A percentile compares a stretch with the other conserved stretches of the same genome.
These are phyloP conservation scores for Colletotrichum endophyticum DNA, from an alignment of 2,329 filamentous ascomycete genomes.

Conservation along the genomic window DNA sequence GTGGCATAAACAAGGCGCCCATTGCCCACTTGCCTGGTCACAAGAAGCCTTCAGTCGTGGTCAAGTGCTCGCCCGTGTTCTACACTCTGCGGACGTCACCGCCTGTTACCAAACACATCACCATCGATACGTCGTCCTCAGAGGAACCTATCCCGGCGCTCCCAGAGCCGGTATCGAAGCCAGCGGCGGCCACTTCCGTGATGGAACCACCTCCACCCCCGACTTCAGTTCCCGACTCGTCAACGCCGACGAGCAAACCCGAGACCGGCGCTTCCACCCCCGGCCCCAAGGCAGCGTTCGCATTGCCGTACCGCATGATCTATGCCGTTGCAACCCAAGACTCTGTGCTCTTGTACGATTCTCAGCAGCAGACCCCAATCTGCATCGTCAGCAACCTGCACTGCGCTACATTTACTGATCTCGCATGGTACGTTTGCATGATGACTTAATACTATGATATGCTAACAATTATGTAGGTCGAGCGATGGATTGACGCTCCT, in stretches of 20 bases:
- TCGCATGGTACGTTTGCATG: conserved; percentile 80
- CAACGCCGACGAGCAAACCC: conserved; percentile 37
- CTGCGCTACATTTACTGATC: conserved; percentile 95
- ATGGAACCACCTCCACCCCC: conserved; percentile 85
- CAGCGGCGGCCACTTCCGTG: conserved; percentile 60
- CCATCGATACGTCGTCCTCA: conserved; percentile 87
- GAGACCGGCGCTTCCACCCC: conserved; percentile 56
- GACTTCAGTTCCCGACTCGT: conserved; percentile 45
- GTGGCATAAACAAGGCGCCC: conserved; percentile 94
- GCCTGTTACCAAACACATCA: conserved; percentile 83
- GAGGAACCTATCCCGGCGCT: conserved; percentile 85
- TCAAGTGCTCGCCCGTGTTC: conserved; percentile 89
- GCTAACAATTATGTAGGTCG: conserved; percentile 39
- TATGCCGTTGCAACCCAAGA: conserved; percentile 98
- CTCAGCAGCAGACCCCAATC: conserved; percentile 91
- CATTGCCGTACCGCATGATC: conserved; percentile 88
- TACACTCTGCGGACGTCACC: conserved; percentile 78
- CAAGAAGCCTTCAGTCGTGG: conserved; percentile 96
- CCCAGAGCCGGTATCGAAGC: conserved; percentile 78
- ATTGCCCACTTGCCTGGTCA: conserved; percentile 94
- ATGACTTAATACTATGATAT: too few species aligned
- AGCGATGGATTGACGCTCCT: conserved; percentile 66
- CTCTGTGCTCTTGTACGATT: conserved; percentile 93
- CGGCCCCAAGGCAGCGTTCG: conserved; percentile 75
- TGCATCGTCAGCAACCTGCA: conserved; percentile 97